A percentile compares a stretch with the other conserved stretches of the same genome.
Evolutionary conservation across 2,329 filamentous ascomycete genomes (phyloP).

Genomic region (Pezicula carpinea): DNA sequence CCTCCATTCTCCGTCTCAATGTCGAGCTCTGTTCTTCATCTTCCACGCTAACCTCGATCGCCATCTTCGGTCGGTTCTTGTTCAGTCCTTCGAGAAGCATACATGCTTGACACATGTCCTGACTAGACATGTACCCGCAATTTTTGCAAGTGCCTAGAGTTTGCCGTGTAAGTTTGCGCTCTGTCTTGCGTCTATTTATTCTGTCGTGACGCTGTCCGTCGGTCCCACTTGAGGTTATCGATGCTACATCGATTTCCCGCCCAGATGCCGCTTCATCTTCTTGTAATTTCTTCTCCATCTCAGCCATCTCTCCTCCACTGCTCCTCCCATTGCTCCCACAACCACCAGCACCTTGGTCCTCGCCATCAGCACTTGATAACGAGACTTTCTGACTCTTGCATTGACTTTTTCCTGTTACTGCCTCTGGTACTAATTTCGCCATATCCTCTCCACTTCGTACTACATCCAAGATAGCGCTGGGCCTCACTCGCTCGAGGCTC

Average conservation of each 20-base stretch:
- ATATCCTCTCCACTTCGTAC: conserved; percentile 95
- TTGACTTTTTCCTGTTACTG: conserved; percentile 41
- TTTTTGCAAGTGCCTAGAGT: conserved; percentile 77
- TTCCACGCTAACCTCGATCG: conserved; percentile 38
- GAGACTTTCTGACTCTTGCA: conserved; percentile 40
- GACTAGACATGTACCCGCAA: conserved; percentile 95
- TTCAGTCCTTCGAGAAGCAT: conserved; percentile 85
- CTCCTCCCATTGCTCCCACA: conserved; percentile 70
- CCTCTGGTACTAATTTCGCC: conserved; percentile 74
- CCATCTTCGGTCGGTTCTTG: conserved; percentile 64
- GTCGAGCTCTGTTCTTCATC: conserved; percentile 44
- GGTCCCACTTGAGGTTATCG: conserved; percentile 13
- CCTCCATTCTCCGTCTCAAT: conserved; percentile 44
- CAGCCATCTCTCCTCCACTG: conserved; percentile 73
- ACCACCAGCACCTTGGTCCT: conserved; percentile 56
- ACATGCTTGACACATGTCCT: conserved; percentile 91
- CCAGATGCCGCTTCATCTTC: conserved; percentile 56
- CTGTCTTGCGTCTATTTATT: conserved; percentile 19
- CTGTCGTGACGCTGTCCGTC: conserved; percentile 21
- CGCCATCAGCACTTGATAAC: conserved; percentile 27
- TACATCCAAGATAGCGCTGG: conserved; percentile 91
- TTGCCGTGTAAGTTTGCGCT: conserved; percentile 50
- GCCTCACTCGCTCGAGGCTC: conserved; percentile 86
- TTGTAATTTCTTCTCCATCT: conserved; percentile 70
- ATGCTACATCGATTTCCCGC: conserved; percentile 63